A percentile compares a stretch with the other conserved stretches of the same genome.
Evolutionary conservation across 495 filamentous ascomycete genomes (phyloP).

Genomic region (Schizothecium vesticola): DNA sequence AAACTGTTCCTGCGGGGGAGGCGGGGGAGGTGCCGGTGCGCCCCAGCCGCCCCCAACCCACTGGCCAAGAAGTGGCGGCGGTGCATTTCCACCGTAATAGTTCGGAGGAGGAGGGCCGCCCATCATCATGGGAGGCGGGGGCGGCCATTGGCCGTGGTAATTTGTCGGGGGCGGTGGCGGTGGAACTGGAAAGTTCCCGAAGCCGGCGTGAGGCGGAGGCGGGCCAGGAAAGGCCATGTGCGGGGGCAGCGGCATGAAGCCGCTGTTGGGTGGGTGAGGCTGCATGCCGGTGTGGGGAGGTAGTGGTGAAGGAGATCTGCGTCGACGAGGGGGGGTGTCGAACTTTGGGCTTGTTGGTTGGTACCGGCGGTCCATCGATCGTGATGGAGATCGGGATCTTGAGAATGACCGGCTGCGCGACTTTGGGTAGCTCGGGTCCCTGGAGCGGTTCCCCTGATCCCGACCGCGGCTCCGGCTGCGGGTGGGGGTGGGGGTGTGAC

Average conservation of each 20-base stretch:
- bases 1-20: conserved; percentile 15
- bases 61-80: conserved; percentile 17
- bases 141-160: conserved; percentile 49
- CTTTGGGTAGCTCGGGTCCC: conserved; percentile 13
- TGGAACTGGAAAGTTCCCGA: conserved; percentile 25
- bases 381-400: background rate
- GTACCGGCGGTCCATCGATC: background rate
- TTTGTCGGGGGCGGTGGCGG: conserved; percentile 45
- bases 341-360: background rate
- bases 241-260: conserved; percentile 30
- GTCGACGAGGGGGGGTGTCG: background rate
- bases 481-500: conserved; percentile 33
- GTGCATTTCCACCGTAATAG: conserved; percentile 8
- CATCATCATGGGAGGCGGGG: conserved; percentile 42
- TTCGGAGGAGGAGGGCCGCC: background rate
- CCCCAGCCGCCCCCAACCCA: conserved; percentile 9
- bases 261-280: conserved; percentile 27
- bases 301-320: background rate
- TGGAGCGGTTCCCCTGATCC: background rate
- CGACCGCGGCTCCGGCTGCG: background rate
- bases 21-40: conserved; percentile 12
- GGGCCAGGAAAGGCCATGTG: conserved; percentile 19
- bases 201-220: conserved; percentile 17
- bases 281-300: conserved; percentile 9
- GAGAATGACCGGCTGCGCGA: conserved; percentile 11